A percentile compares a stretch with the other conserved stretches of the same genome.
These are phyloP conservation scores for Backusella australiensis DNA, from an alignment of 192 early-diverging fungal species.

Conservation along the genomic window DNA sequence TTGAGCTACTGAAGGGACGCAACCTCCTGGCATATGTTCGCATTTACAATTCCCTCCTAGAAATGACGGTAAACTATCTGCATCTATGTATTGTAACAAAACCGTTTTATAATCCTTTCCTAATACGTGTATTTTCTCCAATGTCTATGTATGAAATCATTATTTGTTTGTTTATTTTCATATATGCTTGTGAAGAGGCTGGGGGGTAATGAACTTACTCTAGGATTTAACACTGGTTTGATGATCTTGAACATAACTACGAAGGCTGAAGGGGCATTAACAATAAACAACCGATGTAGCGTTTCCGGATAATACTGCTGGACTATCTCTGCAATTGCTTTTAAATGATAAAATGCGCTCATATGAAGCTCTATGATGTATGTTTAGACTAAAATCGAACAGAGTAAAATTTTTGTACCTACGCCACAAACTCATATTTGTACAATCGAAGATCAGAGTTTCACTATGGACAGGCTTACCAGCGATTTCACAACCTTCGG, in stretches of 20 bases:
- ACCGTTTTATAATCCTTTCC: conserved; percentile 55
- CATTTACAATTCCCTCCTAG: conserved; percentile 70
- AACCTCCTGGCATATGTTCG: conserved; percentile 70
- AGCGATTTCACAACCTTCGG: conserved; percentile 71
- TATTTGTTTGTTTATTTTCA: background rate
- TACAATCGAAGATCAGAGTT: conserved; percentile 86
- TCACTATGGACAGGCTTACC: conserved; percentile 69
- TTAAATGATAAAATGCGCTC: conserved; percentile 60
- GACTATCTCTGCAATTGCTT: conserved; percentile 75
- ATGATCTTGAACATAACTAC: conserved; percentile 69
- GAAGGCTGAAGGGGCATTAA: conserved; percentile 91
- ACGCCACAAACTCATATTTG: conserved; percentile 73
- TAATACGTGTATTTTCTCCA: conserved; percentile 62
- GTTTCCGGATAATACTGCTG: conserved; percentile 93
- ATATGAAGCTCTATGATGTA: conserved; percentile 46
- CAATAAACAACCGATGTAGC: conserved; percentile 83
- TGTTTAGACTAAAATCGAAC: background rate
- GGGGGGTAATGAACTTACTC: conserved; percentile 30
- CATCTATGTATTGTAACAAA: conserved; percentile 63
- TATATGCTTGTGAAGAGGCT: background rate
- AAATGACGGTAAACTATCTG: conserved; percentile 61
- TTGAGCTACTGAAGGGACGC: conserved; percentile 16
- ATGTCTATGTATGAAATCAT: conserved; percentile 25
- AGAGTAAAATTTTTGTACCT: conserved; percentile 26
- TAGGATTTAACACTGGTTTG: conserved; percentile 70